Evolutionary conservation across 192 early-diverging fungal genomes (phyloP).

Genomic region (Coemansia sp.): DNA sequence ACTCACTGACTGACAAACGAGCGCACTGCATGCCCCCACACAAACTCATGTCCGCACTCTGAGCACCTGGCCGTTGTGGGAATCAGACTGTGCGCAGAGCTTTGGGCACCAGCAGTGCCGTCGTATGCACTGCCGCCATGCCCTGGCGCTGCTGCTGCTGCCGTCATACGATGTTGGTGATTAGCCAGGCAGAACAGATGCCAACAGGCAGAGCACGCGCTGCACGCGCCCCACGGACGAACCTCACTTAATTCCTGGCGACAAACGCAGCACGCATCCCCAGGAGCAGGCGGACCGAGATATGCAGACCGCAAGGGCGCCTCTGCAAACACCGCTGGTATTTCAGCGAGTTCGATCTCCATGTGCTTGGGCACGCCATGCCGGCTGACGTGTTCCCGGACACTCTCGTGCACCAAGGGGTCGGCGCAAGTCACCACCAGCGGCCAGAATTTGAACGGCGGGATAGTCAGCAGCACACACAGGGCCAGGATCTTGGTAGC

Average conservation of each 20-base stretch:
- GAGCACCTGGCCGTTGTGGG: conserved; percentile 24
- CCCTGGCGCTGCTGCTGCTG: too few species aligned
- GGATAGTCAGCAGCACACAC: conserved; percentile 24
- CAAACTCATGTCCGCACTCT: conserved; percentile 8
- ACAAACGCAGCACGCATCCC: conserved; percentile 31
- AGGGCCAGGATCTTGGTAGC: conserved; percentile 38
- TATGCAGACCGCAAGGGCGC: conserved; percentile 3
- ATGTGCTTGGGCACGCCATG: conserved; percentile 23
- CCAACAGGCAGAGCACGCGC: conserved; percentile 23
- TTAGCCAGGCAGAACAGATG: conserved; percentile 36
- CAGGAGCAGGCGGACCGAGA: conserved; percentile 31
- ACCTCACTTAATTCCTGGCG: conserved; percentile 6
- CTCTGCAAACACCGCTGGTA: conserved; percentile 16
- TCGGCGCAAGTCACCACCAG: conserved; percentile 24
- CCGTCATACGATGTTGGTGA: neutral
- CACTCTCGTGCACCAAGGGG: conserved; percentile 8
- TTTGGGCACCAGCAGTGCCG: too few species aligned
- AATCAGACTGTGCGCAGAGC: too few species aligned
- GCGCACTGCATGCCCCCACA: conserved; percentile 34
- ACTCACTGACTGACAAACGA: too few species aligned
- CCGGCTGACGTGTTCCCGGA: conserved; percentile 5
- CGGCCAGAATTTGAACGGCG: conserved; percentile 43
- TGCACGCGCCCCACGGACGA: conserved; percentile 35
- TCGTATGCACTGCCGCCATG: too few species aligned
- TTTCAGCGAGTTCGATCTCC: conserved; percentile 1